A percentile compares a stretch with the other conserved stretches of the same genome.
phyloP scores from a whole-genome alignment of 1,139 yeast genomes.

The Geotrichum citri-aurantii region DNA sequence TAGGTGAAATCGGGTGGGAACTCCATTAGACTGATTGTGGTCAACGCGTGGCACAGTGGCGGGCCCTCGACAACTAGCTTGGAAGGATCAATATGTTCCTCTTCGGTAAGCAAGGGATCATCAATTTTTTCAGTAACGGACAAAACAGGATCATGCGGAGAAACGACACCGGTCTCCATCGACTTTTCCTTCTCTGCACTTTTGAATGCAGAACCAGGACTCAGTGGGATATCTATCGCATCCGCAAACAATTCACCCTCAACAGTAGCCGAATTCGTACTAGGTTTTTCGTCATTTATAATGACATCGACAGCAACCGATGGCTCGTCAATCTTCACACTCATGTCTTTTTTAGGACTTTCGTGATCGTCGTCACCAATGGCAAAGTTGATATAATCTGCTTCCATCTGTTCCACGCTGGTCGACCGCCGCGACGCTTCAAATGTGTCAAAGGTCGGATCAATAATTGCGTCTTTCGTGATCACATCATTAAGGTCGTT shows the following conservation, averaged over 20 bases:
- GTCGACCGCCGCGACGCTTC: conserved; percentile 20
- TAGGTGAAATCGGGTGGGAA: conserved; percentile 30
- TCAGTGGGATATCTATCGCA: neutral
- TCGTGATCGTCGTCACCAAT: conserved; percentile 4
- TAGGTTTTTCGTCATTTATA: neutral
- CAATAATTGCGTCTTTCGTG: neutral
- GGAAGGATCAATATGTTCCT: conserved; percentile 8
- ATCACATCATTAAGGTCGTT: neutral
- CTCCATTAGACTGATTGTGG: conserved; percentile 29
- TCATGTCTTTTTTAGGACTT: conserved; percentile 1
- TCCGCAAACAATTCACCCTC: neutral
- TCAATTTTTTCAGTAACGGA: neutral
- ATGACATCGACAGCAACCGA: neutral
- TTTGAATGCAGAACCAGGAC: neutral
- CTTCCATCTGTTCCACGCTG: conserved; percentile 21
- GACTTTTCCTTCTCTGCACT: neutral
- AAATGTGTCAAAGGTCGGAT: conserved; percentile 1
- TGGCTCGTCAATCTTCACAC: neutral
- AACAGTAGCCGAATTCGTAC: neutral
- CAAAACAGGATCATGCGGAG: neutral
- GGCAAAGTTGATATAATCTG: conserved; percentile 16
- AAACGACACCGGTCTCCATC: neutral
- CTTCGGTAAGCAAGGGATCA: neutral
- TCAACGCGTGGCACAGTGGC: conserved; percentile 21
- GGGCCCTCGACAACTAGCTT: conserved; percentile 28